phyloP scores from a whole-genome alignment of 768 basidiomycete genomes.

The Boletus speciosus region DNA sequence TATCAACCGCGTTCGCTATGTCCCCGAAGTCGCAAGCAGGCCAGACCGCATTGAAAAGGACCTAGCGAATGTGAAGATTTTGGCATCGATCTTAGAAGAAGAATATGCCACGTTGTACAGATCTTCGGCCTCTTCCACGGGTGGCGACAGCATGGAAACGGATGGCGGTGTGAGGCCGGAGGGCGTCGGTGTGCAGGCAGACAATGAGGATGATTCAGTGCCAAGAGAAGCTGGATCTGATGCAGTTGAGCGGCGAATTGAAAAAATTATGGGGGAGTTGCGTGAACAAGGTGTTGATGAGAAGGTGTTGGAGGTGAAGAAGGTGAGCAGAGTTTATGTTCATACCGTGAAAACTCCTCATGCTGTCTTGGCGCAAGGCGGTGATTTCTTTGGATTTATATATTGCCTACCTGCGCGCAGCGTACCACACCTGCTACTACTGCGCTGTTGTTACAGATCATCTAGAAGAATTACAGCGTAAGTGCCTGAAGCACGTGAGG shows the following conservation, averaged over 20 bases:
- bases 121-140: slow-evolving; percentile 16
- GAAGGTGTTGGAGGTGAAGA: slow-evolving; percentile 63
- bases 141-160: slow-evolving; percentile 22
- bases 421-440: slow-evolving; percentile 96
- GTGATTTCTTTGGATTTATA: slow-evolving; percentile 87
- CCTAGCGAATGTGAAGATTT: slow-evolving; percentile 65
- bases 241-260: slow-evolving; percentile 79
- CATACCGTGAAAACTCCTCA: slow-evolving; percentile 16
- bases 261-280: slow-evolving; percentile 69
- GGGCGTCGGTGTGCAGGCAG: slow-evolving; percentile 35
- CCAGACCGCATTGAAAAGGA: slow-evolving; percentile 82
- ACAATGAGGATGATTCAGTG: slow-evolving; percentile 45
- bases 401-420: slow-evolving; percentile 88
- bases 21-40: slow-evolving; percentile 78
- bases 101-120: slow-evolving; percentile 56
- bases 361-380: slow-evolving; percentile 45
- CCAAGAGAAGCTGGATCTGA: slow-evolving; percentile 66
- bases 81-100: slow-evolving; percentile 73
- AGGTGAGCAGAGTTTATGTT: slow-evolving; percentile 45
- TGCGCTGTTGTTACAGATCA: slow-evolving; percentile 92
- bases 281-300: slow-evolving; percentile 67
- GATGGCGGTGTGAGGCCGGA: slow-evolving; percentile 28
- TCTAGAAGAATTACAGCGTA: slow-evolving; percentile 91
- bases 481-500: slow-evolving; percentile 90
- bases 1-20: slow-evolving; percentile 70